These are phyloP conservation scores for Fusarium domesticum DNA, from an alignment of 2,329 filamentous ascomycete genomes.

Conservation along the genomic window DNA sequence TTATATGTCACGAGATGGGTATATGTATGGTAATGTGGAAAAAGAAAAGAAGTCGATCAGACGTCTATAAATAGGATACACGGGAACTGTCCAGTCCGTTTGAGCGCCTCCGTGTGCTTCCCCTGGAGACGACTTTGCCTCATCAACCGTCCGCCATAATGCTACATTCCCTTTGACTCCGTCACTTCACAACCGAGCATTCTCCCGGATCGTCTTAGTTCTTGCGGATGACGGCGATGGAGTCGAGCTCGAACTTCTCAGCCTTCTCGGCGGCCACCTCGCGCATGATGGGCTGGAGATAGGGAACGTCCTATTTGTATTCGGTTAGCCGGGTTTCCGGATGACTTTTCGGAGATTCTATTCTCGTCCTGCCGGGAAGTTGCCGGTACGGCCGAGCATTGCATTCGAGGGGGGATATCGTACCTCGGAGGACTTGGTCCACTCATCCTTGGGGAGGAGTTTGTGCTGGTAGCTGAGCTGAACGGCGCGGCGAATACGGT, in stretches of 20 bases:
- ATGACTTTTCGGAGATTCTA: slow-evolving; percentile 15
- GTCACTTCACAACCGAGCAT: slow-evolving; percentile 6
- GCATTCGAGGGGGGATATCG: slow-evolving; percentile 14
- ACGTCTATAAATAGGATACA: slow-evolving; percentile 38
- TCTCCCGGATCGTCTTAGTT: slow-evolving; percentile 35
- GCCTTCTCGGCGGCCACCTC: slow-evolving; percentile 48
- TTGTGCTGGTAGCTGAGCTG: slow-evolving; percentile 68
- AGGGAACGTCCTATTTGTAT: slow-evolving; percentile 46
- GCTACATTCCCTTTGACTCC: slow-evolving; percentile 14
- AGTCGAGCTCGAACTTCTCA: slow-evolving; percentile 53
- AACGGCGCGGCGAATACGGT: slow-evolving; percentile 91
- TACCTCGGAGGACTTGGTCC: slow-evolving; percentile 57
- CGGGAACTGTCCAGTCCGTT: slow-evolving; percentile 33
- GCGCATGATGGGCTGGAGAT: slow-evolving; percentile 52
- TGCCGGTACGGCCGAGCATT: neutral
- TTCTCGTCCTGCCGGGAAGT: slow-evolving; percentile 19
- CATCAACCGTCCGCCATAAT: slow-evolving; percentile 22
- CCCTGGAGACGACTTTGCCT: slow-evolving; percentile 22
- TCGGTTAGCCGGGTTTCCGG: slow-evolving; percentile 16
- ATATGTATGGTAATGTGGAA: slow-evolving; percentile 17
- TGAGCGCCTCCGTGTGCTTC: slow-evolving; percentile 19
- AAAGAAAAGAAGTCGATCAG: slow-evolving; percentile 30
- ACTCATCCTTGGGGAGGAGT: slow-evolving; percentile 60
- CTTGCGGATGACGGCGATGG: slow-evolving; percentile 49
- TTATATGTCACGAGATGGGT: slow-evolving; percentile 14